Conservation (phyloP, 2,329 filamentous ascomycete genomes). For the Scedosporium boydii region DNA sequence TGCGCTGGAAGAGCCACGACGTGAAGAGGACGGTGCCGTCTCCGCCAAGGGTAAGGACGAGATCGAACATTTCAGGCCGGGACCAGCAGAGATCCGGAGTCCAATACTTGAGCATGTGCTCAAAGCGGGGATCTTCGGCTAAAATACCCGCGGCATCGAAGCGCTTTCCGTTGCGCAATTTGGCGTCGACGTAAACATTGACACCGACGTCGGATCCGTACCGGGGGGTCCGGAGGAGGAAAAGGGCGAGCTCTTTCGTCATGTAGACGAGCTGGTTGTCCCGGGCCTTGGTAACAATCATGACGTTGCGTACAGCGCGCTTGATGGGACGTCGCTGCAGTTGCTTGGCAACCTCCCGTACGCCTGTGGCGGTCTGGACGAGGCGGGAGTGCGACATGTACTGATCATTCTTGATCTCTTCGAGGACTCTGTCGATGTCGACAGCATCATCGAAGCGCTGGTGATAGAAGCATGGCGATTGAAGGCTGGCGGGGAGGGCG, state of each 20-base stretch:
- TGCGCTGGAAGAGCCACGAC: conserved; percentile 83
- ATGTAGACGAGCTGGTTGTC: conserved; percentile 88
- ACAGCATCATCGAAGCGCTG: conserved; percentile 94
- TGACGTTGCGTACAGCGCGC: conserved; percentile 83
- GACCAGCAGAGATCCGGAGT: conserved; percentile 92
- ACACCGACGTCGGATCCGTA: conserved; percentile 87
- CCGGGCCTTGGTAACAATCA: conserved; percentile 97
- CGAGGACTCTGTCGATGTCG: conserved; percentile 86
- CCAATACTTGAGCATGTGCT: conserved; percentile 88
- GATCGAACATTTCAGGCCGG: conserved; percentile 87
- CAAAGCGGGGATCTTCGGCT: conserved; percentile 64
- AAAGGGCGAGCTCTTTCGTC: conserved; percentile 78
- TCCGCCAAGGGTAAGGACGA: conserved; percentile 80
- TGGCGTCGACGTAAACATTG: conserved; percentile 96
- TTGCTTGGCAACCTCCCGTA: conserved; percentile 92
- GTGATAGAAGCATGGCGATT: conserved; percentile 96
- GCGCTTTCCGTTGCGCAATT: conserved; percentile 77
- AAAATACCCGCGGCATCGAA: conserved; percentile 71
- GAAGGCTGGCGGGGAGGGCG: conserved; percentile 54
- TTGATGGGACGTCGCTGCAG: conserved; percentile 86
- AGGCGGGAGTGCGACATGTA: conserved; percentile 88
- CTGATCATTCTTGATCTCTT: conserved; percentile 85
- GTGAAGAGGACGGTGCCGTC: conserved; percentile 85
- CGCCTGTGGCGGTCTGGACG: conserved; percentile 89
- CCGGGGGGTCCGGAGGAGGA: conserved; percentile 79